These are phyloP conservation scores for Rickenella mellea DNA, from an alignment of 768 basidiomycete species.

Conservation along the genomic window DNA sequence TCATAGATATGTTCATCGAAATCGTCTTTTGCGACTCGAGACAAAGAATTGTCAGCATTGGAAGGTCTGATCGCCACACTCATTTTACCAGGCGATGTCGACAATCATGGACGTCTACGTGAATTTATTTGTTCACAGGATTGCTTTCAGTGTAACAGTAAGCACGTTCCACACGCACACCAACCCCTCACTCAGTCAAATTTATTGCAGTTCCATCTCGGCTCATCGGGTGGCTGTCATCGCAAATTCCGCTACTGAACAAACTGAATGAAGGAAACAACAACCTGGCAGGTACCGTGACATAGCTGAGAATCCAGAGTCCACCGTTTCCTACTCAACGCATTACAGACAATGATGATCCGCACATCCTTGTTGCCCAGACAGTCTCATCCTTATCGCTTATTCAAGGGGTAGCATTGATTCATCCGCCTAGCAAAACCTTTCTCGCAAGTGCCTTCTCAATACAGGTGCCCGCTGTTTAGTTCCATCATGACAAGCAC, in stretches of 20 bases:
- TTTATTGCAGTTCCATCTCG: constrained; percentile 52
- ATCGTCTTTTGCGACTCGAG: too few relatives aligned
- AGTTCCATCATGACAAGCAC: not conserved
- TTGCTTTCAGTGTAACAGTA: constrained; percentile 78
- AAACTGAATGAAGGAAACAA: too few relatives aligned
- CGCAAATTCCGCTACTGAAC: constrained; percentile 1
- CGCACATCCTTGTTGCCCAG: constrained; percentile 22
- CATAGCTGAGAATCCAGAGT: not conserved
- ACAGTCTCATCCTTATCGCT: constrained; percentile 53
- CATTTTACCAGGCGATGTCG: too few relatives aligned
- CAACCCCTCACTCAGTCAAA: not conserved
- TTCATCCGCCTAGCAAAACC: constrained; percentile 56
- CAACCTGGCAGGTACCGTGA: not conserved
- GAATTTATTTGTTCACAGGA: constrained; percentile 62
- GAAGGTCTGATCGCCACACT: constrained; percentile 43
- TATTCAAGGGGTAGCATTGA: constrained; percentile 67
- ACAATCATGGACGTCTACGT: constrained; percentile 17
- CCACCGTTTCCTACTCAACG: not conserved
- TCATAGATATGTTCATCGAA: too few relatives aligned
- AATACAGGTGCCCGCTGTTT: constrained; percentile 45
- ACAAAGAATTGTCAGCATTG: constrained; percentile 43
- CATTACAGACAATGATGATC: not conserved
- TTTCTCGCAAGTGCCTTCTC: constrained; percentile 61
- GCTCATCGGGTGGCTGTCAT: constrained; percentile 52
- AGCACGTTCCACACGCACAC: constrained; percentile 15